Evolutionary conservation across 768 basidiomycete species (phyloP), one percentile per base, ranked within the genome.

Genomic region (Agrocybe praecox): DNA sequence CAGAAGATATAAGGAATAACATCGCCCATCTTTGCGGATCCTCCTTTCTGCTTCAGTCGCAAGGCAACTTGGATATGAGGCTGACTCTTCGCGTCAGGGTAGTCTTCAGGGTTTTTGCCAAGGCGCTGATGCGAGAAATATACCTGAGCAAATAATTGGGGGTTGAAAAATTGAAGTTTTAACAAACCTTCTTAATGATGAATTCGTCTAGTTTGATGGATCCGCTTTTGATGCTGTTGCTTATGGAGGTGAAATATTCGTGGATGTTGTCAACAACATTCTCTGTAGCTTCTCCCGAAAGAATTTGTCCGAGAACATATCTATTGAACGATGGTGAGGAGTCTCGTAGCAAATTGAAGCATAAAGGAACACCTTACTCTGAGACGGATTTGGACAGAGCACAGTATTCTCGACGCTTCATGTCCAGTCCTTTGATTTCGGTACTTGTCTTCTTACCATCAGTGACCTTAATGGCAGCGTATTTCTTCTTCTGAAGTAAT

Each of bases 401-500:
- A 60, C 90, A 96, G 71, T 94, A 99, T 70, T 99, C 97, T 79
- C 97, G 80, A 45, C 97, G 87, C 72, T 98, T 98, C 97, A 99
- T 98, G 74, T 99, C 97, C 21, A 99, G 76, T 72, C 97, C 97
- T 67, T 99, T 99, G 71, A 99, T 79, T 67, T 99, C 97, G 1
- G 85, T 91, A 14, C 84, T 85, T 0, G 91, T 89, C 55, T 83
- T 81, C 0, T 82, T 81, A 23, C 87, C 68, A 60, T 94, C 92
- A 64, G 95, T 93, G 42, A 98, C 86, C 74, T 97, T 98, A 70
- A 98, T 79, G 0, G 97, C 97, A 0, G 97, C 97, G 63, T 99
- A 99, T 74, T 99, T 98, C 80, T 99, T 99, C 83, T 99, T 99
- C 67, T 98, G 96, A 52, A 99, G 75, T 11, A 99, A 82, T 1